phyloP scores from a whole-genome alignment of 208 protist species.

The Trypanosoma scelopori region DNA sequence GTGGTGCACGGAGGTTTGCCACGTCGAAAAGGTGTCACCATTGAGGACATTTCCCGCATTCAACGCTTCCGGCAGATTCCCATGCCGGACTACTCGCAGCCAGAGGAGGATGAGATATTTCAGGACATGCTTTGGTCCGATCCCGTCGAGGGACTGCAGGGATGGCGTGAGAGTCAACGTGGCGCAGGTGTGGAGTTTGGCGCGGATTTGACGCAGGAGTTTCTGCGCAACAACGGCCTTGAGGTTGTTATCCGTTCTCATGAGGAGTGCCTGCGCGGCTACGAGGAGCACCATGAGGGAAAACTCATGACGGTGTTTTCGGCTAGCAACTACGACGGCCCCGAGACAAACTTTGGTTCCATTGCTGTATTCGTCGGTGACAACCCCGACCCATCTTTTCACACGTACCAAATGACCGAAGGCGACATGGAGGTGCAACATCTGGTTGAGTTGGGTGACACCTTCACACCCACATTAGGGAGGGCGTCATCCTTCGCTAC shows the following conservation, averaged over 20 bases:
- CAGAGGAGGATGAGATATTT: slow-evolving; percentile 94
- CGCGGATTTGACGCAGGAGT: slow-evolving; percentile 92
- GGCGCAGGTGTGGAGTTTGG: slow-evolving; percentile 96
- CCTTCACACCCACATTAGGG: slow-evolving; percentile 33
- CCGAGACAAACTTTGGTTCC: slow-evolving; percentile 82
- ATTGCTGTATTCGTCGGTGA: slow-evolving; percentile 77
- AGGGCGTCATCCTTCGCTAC: slow-evolving; percentile 35
- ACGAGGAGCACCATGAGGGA: slow-evolving; percentile 93
- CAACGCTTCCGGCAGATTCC: slow-evolving; percentile 89
- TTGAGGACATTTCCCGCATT: slow-evolving; percentile 83
- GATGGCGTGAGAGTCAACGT: slow-evolving; percentile 85
- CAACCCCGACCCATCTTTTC: slow-evolving; percentile 64
- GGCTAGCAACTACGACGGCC: slow-evolving; percentile 98
- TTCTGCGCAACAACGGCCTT: slow-evolving; percentile 93
- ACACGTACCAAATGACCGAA: slow-evolving; percentile 81
- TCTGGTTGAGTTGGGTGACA: slow-evolving; percentile 54
- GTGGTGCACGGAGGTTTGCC: slow-evolving; percentile 88
- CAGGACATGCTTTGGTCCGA: slow-evolving; percentile 97
- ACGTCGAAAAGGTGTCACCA: slow-evolving; percentile 66
- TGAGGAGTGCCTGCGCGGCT: slow-evolving; percentile 93
- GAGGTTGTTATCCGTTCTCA: slow-evolving; percentile 95
- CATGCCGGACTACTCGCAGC: slow-evolving; percentile 82
- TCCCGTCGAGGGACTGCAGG: slow-evolving; percentile 79
- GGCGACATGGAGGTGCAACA: slow-evolving; percentile 66
- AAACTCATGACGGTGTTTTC: slow-evolving; percentile 96